Percentiles rank a stretch among this genome's conserved stretches.
These are phyloP conservation scores for Spathaspora gorwiae DNA, from an alignment of 805 yeast species.

Conservation along the genomic window DNA sequence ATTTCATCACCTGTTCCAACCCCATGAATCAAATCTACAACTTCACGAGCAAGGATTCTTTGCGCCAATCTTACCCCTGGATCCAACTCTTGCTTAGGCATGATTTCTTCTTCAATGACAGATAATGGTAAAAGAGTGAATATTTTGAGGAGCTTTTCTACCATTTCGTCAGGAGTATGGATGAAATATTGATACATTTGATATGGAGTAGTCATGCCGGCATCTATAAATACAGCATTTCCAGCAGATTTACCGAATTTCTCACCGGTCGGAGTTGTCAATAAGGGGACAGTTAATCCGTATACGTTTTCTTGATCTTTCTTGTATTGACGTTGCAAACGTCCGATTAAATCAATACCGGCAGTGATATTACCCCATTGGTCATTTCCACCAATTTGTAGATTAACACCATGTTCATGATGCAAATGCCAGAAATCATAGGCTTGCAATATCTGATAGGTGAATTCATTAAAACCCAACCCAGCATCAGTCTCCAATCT, in stretches of 20 bases:
- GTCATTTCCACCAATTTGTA: slow-evolving; percentile 94
- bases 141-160: slow-evolving; percentile 60
- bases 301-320: slow-evolving; percentile 32
- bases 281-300: slow-evolving; percentile 85
- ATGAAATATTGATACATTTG: slow-evolving; percentile 83
- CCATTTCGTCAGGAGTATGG: slow-evolving; percentile 73
- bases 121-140: slow-evolving; percentile 73
- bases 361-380: slow-evolving; percentile 99
- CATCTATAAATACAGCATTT: slow-evolving; percentile 85
- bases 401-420: slow-evolving; percentile 49
- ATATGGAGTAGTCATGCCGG: slow-evolving; percentile 69
- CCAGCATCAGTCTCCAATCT: slow-evolving; percentile 69
- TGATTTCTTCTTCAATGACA: slow-evolving; percentile 47
- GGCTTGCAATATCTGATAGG: slow-evolving; percentile 90
- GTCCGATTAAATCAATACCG: slow-evolving; percentile 79
- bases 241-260: slow-evolving; percentile 98
- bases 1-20: slow-evolving; percentile 67
- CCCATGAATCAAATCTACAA: slow-evolving; percentile 86
- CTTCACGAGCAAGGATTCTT: slow-evolving; percentile 71
- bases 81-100: slow-evolving; percentile 48
- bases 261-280: slow-evolving; percentile 84
- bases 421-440: slow-evolving; percentile 85
- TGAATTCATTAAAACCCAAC: slow-evolving; percentile 88
- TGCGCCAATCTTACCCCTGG: slow-evolving; percentile 75
- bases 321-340: slow-evolving; percentile 35